Percentiles rank a stretch among this genome's conserved stretches.
phyloP scores from a whole-genome alignment of 306 rosid genomes.

The Dryas drummondii region DNA sequence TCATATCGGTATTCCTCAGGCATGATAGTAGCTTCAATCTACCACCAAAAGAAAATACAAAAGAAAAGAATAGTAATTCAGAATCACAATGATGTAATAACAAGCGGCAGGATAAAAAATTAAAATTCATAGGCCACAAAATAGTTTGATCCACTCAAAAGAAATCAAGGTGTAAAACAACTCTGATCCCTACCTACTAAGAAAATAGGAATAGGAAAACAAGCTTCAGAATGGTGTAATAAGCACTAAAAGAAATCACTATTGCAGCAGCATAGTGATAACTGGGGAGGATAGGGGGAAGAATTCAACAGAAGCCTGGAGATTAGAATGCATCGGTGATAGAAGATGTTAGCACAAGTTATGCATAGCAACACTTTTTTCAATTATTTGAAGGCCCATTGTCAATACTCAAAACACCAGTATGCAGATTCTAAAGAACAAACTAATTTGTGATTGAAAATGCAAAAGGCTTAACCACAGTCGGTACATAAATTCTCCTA shows the following conservation, averaged over 20 bases:
- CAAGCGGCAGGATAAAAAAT: slow-evolving; percentile 4
- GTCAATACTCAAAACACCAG: too few relatives aligned
- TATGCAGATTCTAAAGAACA: background rate
- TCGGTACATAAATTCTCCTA: background rate
- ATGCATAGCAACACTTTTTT: background rate
- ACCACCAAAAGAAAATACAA: slow-evolving; percentile 8
- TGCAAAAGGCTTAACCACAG: background rate
- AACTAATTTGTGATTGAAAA: background rate
- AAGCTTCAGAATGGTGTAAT: background rate
- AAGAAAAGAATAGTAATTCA: background rate
- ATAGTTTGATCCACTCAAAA: background rate
- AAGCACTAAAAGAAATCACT: background rate
- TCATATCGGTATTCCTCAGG: slow-evolving; percentile 49
- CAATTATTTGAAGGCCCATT: background rate
- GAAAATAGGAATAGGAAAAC: background rate
- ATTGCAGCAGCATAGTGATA: background rate
- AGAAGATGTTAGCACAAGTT: background rate
- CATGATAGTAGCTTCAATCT: slow-evolving; percentile 45
- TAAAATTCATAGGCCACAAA: background rate
- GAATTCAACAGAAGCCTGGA: background rate
- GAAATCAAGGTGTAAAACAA: background rate
- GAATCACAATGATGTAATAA: background rate
- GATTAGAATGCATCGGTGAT: background rate
- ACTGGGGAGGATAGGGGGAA: background rate
- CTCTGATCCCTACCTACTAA: background rate